A percentile compares a stretch with the other conserved stretches of the same genome.
Conservation (phyloP, 768 basidiomycete species). For the Sistotremastrum suecicum region DNA sequence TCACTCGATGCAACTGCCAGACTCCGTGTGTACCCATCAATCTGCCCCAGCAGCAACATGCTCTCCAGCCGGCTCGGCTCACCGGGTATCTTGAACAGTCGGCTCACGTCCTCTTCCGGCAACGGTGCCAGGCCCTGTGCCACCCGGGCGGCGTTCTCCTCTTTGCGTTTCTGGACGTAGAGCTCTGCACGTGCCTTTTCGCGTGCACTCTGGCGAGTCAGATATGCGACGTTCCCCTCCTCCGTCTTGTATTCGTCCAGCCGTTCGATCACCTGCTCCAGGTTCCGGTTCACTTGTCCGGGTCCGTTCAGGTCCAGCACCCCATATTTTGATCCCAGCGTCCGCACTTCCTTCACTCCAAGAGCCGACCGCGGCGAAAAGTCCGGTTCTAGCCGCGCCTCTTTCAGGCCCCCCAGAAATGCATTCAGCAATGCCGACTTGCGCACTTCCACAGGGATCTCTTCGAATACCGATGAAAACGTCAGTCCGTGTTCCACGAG, state of each 20-base stretch:
- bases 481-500: constrained; percentile 69
- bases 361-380: constrained; percentile 28
- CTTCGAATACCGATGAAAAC: constrained; percentile 74
- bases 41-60: constrained; percentile 72
- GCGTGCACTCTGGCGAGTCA: constrained; percentile 75
- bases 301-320: constrained; percentile 57
- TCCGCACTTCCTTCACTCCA: constrained; percentile 12
- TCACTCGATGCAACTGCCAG: constrained; percentile 46
- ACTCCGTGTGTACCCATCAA: constrained; percentile 74
- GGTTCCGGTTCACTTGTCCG: constrained; percentile 52
- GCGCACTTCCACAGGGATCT: constrained; percentile 74
- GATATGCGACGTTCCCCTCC: constrained; percentile 84
- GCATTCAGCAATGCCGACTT: constrained; percentile 68
- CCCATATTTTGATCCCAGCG: constrained; percentile 40
- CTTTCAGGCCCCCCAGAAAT: constrained; percentile 54
- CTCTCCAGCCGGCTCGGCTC: constrained; percentile 85
- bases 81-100: constrained; percentile 76
- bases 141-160: constrained; percentile 69
- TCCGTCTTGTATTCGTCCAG: constrained; percentile 80
- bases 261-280: constrained; percentile 77
- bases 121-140: constrained; percentile 76
- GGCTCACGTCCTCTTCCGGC: constrained; percentile 73
- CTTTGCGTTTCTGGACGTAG: constrained; percentile 72
- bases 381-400: constrained; percentile 17
- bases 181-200: constrained; percentile 71